Evolutionary conservation across 2,329 filamentous ascomycete genomes (phyloP).

Genomic region (Penicillium hesseltinei): DNA sequence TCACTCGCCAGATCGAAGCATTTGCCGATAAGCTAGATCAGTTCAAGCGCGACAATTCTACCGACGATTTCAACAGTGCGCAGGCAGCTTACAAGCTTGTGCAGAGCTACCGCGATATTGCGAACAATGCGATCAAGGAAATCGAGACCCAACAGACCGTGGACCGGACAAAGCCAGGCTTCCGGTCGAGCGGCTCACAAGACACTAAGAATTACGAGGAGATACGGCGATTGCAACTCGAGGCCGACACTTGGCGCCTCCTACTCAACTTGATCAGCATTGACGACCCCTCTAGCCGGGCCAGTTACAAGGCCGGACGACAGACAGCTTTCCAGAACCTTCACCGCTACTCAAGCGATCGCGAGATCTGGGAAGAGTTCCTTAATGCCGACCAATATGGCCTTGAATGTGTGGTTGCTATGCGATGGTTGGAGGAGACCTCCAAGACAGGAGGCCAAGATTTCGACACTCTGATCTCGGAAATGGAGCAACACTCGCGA

Average conservation of each 20-base stretch:
- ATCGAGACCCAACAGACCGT: constrained; percentile 40
- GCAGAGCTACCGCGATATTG: constrained; percentile 60
- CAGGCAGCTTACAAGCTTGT: constrained; percentile 68
- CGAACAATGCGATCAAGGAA: constrained; percentile 51
- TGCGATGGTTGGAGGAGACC: constrained; percentile 82
- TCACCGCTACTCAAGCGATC: constrained; percentile 58
- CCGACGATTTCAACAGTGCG: constrained; percentile 54
- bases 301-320: constrained; percentile 40
- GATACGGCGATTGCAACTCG: constrained; percentile 67
- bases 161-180: constrained; percentile 38
- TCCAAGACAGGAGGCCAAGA: constrained; percentile 66
- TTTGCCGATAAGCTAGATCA: constrained; percentile 82
- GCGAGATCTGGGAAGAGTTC: constrained; percentile 70
- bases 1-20: constrained; percentile 78
- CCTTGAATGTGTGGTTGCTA: constrained; percentile 72
- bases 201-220: constrained; percentile 33
- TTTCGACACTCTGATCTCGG: constrained; percentile 71
- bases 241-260: constrained; percentile 88
- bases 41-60: constrained; percentile 58
- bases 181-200: constrained; percentile 24
- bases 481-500: constrained; percentile 73
- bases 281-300: constrained; percentile 55
- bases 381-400: constrained; percentile 69
- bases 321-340: constrained; percentile 44
- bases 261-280: constrained; percentile 71